phyloP scores from a whole-genome alignment of 768 basidiomycete genomes.

The Termitomyces titanicus region DNA sequence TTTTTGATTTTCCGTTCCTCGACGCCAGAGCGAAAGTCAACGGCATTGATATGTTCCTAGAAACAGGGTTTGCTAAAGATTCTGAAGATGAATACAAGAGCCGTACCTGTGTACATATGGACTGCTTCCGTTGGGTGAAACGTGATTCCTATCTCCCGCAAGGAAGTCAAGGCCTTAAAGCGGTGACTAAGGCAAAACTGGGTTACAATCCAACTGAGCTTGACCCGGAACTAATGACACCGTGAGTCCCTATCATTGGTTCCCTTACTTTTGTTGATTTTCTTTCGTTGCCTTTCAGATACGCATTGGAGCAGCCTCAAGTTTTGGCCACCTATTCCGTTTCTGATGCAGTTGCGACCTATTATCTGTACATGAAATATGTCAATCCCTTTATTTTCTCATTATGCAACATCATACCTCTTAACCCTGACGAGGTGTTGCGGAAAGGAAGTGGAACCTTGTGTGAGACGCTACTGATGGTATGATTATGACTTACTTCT shows the following conservation, averaged over 20 bases:
- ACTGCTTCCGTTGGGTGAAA: conserved; percentile 99
- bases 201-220: conserved; percentile 97
- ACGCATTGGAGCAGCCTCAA: conserved; percentile 95
- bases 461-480: conserved; percentile 98
- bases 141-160: conserved; percentile 98
- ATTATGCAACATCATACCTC: conserved; percentile 96
- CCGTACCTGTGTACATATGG: conserved; percentile 93
- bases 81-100: conserved; percentile 94
- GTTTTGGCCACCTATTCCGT: conserved; percentile 96
- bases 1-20: conserved; percentile 98
- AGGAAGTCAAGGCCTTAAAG: conserved; percentile 97
- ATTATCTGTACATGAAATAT: conserved; percentile 99
- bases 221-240: conserved; percentile 99
- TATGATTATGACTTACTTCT: conserved; percentile 32
- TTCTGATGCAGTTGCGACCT: conserved; percentile 99
- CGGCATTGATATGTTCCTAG: conserved; percentile 94
- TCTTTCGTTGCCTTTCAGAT: conserved; percentile 46
- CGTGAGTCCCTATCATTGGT: conserved; percentile 53
- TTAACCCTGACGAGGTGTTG: conserved; percentile 94
- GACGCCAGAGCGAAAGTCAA: conserved; percentile 80
- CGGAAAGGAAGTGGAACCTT: conserved; percentile 95
- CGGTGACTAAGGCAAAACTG: conserved; percentile 92
- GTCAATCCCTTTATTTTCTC: conserved; percentile 99
- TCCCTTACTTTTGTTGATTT: neutral
- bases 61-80: conserved; percentile 91